Base-by-base conservation (phyloP, 106 monocot species). In the Ottelia alismoides region DNA sequence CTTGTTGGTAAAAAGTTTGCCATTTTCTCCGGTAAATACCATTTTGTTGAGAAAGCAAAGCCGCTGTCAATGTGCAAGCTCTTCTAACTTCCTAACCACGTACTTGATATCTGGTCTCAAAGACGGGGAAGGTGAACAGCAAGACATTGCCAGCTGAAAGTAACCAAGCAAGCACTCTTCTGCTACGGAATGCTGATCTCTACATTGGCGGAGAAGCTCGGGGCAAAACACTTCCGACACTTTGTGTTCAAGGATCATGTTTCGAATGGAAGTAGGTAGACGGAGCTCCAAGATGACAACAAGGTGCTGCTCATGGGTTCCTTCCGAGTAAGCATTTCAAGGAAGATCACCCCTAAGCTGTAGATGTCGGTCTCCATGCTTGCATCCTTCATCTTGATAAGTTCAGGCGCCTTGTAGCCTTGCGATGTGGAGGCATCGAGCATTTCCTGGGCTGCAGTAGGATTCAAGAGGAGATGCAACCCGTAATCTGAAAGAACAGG, bases 381-480 rank as follows among this genome's bases (percentile, higher is more conserved):
- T 6, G 70, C 89, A 16, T 89, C 89, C 56, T 60, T 82, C 72
- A 85, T 74, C 74, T 98, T 90, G 58, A 90, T 79, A 31, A 98
- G 63, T 54, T 98, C 96, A 0, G 96, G 89, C 10, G 96, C 76
- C 62, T 85, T 98, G 72, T 98, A 98, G 21, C 96, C 81, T 47
- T 79, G 70, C 2, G 76, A 60, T 11, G 76, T 73, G 0, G 77
- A 68, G 2, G 72, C 35, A 25, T 98, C 85, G 2, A 98, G 82
- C 81, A 89, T 85, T 51, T 85, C 82, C 56, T 98, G 96, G 0
- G 66, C 73, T 0, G 85, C 53, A 4, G 78, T 60, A 0, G 85
- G 68, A 51, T 72, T 82, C 51, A 98, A 46, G 3, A 98, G 71
- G 25, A 85, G 79, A 58, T 90, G 89, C 26, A 98, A 48, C 27